Base-by-base conservation (phyloP, 2,329 filamentous ascomycete genomes). In the Monosporascus sp. region DNA sequence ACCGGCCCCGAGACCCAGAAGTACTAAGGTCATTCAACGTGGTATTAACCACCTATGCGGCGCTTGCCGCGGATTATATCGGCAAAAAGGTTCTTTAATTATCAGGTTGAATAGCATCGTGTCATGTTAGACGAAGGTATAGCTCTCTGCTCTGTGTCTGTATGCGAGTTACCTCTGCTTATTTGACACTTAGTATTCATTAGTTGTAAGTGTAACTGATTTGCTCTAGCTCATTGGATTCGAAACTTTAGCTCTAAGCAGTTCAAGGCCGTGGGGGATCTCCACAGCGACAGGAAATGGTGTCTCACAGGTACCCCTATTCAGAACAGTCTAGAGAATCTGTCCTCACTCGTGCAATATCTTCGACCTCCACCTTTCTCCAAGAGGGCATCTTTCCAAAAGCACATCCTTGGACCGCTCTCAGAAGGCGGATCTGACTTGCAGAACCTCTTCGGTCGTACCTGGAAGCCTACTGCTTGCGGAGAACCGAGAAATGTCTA, bases 71-170 rank as follows among this genome's bases (percentile, higher is more conserved):
- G 14, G 65, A 72, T 6, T 27, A 47, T n/a, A 36, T 18, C 62
- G 2, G 49, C 17, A 3, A 52, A 54, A n/a, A 55, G 39, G 49
- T 54, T 11, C 47, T 57, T 27, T n/a, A n/a, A n/a, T n/a, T 56
- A 47, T 54, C 57, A 27, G 1, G 14, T 47, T 4, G 47, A 47
- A 22, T 74, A 70, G 69, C 55, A 55, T 42, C 60, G 72, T 1
- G 49, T 74, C 6, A 60, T 74, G 20, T 57, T 74, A 20, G 72
- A 75, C 52, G 72, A 75, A 68, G 70, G 71, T 68, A 31, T 31
- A 31, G 1, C 27, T 11, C 8, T 31, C 27, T 31, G 1, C 27
- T 31, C 9, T 31, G 27, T 11, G 27, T 31, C 27, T 11, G 27
- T 5, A 31, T 31, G 8, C 7, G 9, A 31, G 9, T 11, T 31